A percentile compares a stretch with the other conserved stretches of the same genome.
These are phyloP conservation scores for Claviceps lovelessii DNA, from an alignment of 2,329 filamentous ascomycete species.

Conservation along the genomic window DNA sequence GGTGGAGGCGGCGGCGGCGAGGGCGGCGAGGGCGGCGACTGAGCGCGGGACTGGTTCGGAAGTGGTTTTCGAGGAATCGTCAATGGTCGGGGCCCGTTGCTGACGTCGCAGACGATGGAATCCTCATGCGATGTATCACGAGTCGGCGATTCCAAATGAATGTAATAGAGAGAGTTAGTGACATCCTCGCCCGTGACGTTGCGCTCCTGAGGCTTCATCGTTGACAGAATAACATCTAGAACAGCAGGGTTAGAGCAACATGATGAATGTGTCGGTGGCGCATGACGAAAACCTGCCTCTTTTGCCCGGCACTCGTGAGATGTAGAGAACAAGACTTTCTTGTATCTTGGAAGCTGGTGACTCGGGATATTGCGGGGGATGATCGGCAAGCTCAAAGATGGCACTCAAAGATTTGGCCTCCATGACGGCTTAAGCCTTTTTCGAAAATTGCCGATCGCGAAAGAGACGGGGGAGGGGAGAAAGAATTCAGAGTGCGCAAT, in stretches of 20 bases:
- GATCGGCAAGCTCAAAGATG: conserved; percentile 66
- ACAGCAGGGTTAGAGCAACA: conserved; percentile 1
- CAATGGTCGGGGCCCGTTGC: conserved; percentile 22
- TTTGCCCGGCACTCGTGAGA: conserved; percentile 82
- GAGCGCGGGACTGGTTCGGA: conserved; percentile 19
- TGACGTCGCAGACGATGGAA: conserved; percentile 16
- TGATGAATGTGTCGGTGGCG: conserved; percentile 3
- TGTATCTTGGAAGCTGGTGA: conserved; percentile 56
- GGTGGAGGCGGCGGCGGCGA: conserved; percentile 9
- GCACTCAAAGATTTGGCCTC: conserved; percentile 74
- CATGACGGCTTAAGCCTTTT: conserved; percentile 23
- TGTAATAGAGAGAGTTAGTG: conserved; percentile 75
- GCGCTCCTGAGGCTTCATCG: conserved; percentile 75
- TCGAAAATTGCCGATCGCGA: not conserved
- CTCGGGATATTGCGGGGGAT: conserved; percentile 74
- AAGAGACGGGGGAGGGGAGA: not conserved
- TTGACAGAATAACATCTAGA: conserved; percentile 78
- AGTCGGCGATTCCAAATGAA: conserved; percentile 51
- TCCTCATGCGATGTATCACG: conserved; percentile 30
- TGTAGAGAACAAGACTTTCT: conserved; percentile 71
- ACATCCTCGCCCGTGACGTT: conserved; percentile 83
- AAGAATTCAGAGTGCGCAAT: not conserved
- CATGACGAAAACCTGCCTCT: conserved; percentile 43
- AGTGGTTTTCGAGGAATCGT: conserved; percentile 42
- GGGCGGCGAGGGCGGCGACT: conserved; percentile 11